Evolutionary conservation across 2,329 filamentous ascomycete species (phyloP), one percentile per base, ranked within the genome.

Genomic region (Byssothecium circinans): DNA sequence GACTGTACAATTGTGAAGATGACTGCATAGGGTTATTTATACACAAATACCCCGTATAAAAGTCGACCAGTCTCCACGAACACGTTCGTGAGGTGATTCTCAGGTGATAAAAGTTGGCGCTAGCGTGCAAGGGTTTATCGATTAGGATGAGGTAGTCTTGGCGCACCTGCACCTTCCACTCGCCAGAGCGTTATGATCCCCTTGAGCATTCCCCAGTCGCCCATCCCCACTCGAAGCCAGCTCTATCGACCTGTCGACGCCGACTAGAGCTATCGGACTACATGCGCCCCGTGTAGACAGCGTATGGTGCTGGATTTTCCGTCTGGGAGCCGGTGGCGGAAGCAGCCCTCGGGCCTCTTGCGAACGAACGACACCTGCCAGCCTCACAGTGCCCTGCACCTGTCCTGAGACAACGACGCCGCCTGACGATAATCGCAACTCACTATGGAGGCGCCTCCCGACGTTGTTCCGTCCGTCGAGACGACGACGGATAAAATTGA

Each of bases 401-500:
- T 47, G 53, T 53, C 47, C 47, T 43, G 52, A 57, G 47, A 54
- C 53, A 47, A 39, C 42, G 34, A 45, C 54, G 27, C 42, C 49
- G 39, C 52, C 35, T 47, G 14, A 43, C 29, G 32, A 25, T 43
- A 39, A n/a, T 20, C 30, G 18, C 17, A 40, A 23, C 43, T 47
- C 45, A 39, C 43, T 17, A 70, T 69, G 67, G 67, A 68, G 14
- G 64, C 49, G 29, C 55, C 58, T n/a, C 33, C 47, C 17, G 60
- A 66, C 20, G 53, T 69, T 33, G 53, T 69, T 39, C 60, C 64
- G 43, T 71, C 68, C 15, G 64, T 69, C 11, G 68, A 71, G 60
- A 58, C 62, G 22, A 43, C 60, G 27, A 38, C 49, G 30, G 50
- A 47, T 32, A 56, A 50, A 19, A 47, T 60, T 40, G 64, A 69